Evolutionary conservation across 139 green algal species (phyloP), one percentile per base, ranked within the genome.

Genomic region (Tetraselmis chui): DNA sequence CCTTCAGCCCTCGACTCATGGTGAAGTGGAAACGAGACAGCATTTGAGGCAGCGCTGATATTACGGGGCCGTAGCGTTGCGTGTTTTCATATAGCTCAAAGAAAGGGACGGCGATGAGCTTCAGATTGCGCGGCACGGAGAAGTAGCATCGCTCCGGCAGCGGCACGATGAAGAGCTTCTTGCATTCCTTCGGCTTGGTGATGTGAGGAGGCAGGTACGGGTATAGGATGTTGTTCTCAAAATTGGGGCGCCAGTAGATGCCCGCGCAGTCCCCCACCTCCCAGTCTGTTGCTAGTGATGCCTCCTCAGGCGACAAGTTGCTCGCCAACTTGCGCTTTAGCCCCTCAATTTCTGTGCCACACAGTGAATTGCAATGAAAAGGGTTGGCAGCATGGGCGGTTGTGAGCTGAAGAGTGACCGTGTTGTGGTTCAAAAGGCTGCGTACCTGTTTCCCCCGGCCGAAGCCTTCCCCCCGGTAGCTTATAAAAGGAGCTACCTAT

Each of bases 21-120:
- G 87, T 93, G 28, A 96, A 79, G 0, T 88, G 83, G 58, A 93
- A 91, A 11, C 91, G 85, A 0, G 91, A 96, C 22, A 98, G 87
- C 74, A 97, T 86, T n/a, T 89, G 76, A n/a, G 95, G 95, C 24
- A 98, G 75, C 29, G 89, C 83, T 1, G 94, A 82, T 28, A 98
- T 94, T 30, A 97, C 86, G 2, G 93, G 88, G 1, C 95, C 95
- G 83, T 94, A 98, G 11, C 91, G 88, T 11, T 85, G 80, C 18
- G 85, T 28, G 83, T 98, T 97, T 80, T 97, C 95, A 82, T 99
- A 98, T 28, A 99, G 88, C 86, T 99, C 96, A 79, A 98, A 98
- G 5, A 99, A 84, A 11, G 96, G 96, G 29, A 99, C 96, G 0
- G 96, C 96, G 28, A 98, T 79, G 31, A 99, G 88, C 83, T 94